phyloP scores from a whole-genome alignment of 2,329 filamentous ascomycete genomes.

The Cytospora mali region DNA sequence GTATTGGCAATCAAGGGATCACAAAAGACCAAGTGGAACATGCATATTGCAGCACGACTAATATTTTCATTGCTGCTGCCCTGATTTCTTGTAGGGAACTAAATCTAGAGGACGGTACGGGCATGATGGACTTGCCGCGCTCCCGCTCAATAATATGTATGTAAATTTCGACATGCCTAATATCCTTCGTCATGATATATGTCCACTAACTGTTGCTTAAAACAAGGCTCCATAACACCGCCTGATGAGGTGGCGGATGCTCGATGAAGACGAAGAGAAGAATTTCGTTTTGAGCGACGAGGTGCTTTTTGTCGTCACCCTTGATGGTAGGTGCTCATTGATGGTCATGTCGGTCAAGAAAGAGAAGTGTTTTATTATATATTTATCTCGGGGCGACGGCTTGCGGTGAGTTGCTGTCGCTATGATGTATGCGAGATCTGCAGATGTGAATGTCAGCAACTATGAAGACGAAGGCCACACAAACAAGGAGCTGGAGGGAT shows the following conservation, averaged over 20 bases:
- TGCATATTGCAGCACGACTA: conserved; percentile 1
- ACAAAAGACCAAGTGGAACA: not conserved
- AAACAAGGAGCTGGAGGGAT: not conserved
- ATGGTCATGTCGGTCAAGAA: conserved; percentile 19
- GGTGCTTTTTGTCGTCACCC: not conserved
- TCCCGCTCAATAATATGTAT: conserved; percentile 3
- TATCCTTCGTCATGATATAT: conserved; percentile 7
- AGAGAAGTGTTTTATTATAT: conserved; percentile 1
- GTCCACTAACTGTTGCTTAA: conserved; percentile 18
- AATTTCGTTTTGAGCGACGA: conserved; percentile 9
- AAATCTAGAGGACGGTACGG: conserved; percentile 6
- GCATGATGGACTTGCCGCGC: conserved; percentile 2
- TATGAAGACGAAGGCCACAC: not conserved
- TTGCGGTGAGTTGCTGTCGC: not conserved
- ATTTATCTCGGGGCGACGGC: not conserved
- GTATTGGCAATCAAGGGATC: not conserved
- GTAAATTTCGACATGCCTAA: conserved; percentile 20
- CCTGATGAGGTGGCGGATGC: not conserved
- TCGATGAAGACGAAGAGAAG: conserved; percentile 20
- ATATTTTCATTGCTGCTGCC: conserved; percentile 11
- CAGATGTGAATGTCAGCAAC: not conserved
- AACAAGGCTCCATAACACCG: conserved; percentile 18
- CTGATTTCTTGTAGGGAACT: conserved; percentile 7
- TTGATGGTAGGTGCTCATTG: not conserved
- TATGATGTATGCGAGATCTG: not conserved